Conservation (phyloP, 768 basidiomycete species). For the Phlebiopsis gigantea region DNA sequence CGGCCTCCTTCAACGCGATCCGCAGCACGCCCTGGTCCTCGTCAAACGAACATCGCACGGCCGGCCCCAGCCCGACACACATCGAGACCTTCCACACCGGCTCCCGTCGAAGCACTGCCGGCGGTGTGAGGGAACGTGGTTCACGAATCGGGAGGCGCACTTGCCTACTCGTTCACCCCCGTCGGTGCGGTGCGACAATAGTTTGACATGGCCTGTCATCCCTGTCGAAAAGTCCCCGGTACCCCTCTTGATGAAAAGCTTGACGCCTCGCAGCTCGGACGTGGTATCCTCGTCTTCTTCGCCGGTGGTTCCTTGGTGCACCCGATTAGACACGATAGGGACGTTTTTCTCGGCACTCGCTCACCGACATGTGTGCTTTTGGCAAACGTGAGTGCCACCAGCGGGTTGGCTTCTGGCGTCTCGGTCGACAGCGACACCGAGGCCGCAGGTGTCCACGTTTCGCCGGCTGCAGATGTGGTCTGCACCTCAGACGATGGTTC, state of each 20-base stretch:
- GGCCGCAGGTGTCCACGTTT: too few species aligned
- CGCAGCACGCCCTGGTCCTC: constrained; percentile 50
- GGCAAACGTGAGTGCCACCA: constrained; percentile 15
- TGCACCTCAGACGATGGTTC: too few species aligned
- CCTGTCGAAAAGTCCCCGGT: constrained; percentile 51
- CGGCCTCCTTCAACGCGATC: constrained; percentile 46
- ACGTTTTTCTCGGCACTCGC: background rate
- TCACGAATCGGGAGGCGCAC: constrained; percentile 22
- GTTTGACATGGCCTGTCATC: constrained; percentile 55
- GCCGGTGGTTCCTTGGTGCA: constrained; percentile 43
- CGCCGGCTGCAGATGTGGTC: too few species aligned
- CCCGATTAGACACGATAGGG: background rate
- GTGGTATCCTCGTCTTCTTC: constrained; percentile 59
- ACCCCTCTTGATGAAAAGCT: constrained; percentile 54
- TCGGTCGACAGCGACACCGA: too few species aligned
- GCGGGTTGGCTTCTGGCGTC: constrained; percentile 8
- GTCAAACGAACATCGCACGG: constrained; percentile 56
- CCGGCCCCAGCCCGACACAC: constrained; percentile 52
- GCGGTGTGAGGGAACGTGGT: background rate
- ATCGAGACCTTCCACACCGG: constrained; percentile 66
- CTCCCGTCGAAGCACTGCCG: constrained; percentile 63
- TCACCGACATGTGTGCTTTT: constrained; percentile 11
- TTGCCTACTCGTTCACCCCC: constrained; percentile 43
- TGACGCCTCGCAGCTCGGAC: constrained; percentile 55
- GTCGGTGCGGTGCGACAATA: constrained; percentile 41